Evolutionary conservation across 306 rosid species (phyloP), one percentile per base, ranked within the genome.

Genomic region (Rubus idaeus): DNA sequence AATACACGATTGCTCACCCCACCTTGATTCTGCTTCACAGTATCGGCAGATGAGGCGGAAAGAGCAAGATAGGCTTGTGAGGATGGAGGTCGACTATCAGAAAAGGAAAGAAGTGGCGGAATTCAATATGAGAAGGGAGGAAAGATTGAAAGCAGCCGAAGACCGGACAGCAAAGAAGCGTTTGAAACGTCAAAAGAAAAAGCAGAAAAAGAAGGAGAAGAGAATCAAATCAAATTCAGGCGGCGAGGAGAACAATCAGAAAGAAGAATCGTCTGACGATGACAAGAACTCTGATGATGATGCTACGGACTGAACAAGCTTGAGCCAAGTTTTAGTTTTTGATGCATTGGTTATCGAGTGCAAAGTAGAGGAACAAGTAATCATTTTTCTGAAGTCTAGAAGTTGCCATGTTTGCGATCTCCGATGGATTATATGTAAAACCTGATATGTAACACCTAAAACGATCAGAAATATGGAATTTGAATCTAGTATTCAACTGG

Each of bases 1-100:
- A 46, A 14, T 44, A 49, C 66, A 61, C 45, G 66, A 66, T 45
- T 44, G 49, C 52, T 73, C 47, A 39, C 6, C 40, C 6, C 40
- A 68, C 75, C 81, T 80, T 55, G 18, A 68, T 79, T 71, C 23
- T 63, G 77, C 81, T 80, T 64, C 78, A 82, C 87, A 88, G 98
- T 95, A 95, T 84, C 91, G 97, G 56, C 98, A 95, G 71, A 95
- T 86, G 97, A 88, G 98, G 83, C 92, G 97, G 73, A 95, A 83
- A 87, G 98, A 95, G 85, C 98, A 95, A 84, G 97, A 95, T 69
- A 87, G 97, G 76, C 88, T 95, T 74, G 83, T 97, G 57, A 90
- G 98, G 85, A 90, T 95, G 98, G 98, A 95, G 17, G 88, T 70
- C 7, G 97, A 95, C 84, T 92, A 90, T 79, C 92, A 89, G 75